These are phyloP conservation scores for Naganishia liquefaciens DNA, from an alignment of 1,284 basidiomycete genomes.

Conservation along the genomic window DNA sequence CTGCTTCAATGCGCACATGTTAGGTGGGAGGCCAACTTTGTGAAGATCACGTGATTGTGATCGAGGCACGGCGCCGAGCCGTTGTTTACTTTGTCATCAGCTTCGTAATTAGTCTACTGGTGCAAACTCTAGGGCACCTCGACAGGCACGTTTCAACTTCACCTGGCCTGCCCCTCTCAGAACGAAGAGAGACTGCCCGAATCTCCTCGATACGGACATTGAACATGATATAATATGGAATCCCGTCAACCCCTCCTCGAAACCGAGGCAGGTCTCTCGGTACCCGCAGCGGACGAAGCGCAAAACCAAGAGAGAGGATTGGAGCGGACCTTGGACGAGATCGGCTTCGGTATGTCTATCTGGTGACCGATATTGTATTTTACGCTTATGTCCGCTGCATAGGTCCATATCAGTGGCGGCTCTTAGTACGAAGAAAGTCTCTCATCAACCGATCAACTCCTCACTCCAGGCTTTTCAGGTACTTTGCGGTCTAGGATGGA, in stretches of 20 bases:
- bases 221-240: constrained; percentile 3
- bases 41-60: not conserved
- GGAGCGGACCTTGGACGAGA: constrained; percentile 81
- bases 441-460: not conserved
- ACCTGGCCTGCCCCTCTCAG: no score
- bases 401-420: constrained; percentile 76
- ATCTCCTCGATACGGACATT: not conserved
- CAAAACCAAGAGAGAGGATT: constrained; percentile 55
- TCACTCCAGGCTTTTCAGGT: constrained; percentile 37
- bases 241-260: constrained; percentile 5
- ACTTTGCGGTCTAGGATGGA: constrained; percentile 79
- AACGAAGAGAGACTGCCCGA: no score
- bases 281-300: not conserved
- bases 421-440: constrained; percentile 59
- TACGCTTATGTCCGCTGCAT: constrained; percentile 6
- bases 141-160: no score
- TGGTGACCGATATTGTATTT: constrained; percentile 30
- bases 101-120: not conserved
- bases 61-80: not conserved
- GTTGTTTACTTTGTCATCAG: not conserved
- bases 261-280: not conserved
- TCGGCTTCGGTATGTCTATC: constrained; percentile 74
- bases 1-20: constrained; percentile 1
- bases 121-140: not conserved
- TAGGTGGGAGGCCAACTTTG: not conserved